Conservation (phyloP, 192 early-diverging fungal genomes). For the Backusella psychrophila region DNA sequence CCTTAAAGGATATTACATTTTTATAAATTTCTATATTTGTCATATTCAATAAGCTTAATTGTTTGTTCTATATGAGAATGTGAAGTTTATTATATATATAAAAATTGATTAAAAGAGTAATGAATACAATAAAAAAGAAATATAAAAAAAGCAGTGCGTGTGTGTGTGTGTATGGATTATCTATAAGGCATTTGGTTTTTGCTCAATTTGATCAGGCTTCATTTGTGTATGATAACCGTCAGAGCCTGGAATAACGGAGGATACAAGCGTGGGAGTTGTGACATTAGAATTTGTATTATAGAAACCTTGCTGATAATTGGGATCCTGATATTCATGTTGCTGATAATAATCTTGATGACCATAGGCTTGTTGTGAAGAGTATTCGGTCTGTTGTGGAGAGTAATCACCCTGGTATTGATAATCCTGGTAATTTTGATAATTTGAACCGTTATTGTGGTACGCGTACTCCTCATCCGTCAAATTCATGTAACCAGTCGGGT, state of each 20-base stretch:
- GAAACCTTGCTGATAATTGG: not conserved
- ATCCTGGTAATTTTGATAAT: not conserved
- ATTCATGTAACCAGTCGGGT: constrained; percentile 20
- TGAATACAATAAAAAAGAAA: not conserved
- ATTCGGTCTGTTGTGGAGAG: not conserved
- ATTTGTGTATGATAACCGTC: constrained; percentile 6
- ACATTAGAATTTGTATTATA: not conserved
- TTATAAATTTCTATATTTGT: not conserved
- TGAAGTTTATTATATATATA: constrained; percentile 8
- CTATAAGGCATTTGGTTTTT: constrained; percentile 8
- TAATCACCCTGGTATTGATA: not conserved
- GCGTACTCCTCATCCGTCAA: constrained; percentile 19
- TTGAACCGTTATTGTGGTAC: not conserved
- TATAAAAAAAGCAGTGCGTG: not conserved
- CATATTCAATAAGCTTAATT: not conserved
- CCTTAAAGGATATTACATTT: constrained; percentile 41
- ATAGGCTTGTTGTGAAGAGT: not conserved
- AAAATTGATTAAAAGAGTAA: not conserved
- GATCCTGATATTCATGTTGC: not conserved
- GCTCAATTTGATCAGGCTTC: constrained; percentile 10
- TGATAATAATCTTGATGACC: constrained; percentile 1
- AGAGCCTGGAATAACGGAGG: not conserved
- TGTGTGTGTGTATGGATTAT: not conserved
- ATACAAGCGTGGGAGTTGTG: not conserved
- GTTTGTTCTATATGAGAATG: not conserved